Evolutionary conservation across 495 filamentous ascomycete species (phyloP).

Genomic region (Melanomma pulvis-pyrius): DNA sequence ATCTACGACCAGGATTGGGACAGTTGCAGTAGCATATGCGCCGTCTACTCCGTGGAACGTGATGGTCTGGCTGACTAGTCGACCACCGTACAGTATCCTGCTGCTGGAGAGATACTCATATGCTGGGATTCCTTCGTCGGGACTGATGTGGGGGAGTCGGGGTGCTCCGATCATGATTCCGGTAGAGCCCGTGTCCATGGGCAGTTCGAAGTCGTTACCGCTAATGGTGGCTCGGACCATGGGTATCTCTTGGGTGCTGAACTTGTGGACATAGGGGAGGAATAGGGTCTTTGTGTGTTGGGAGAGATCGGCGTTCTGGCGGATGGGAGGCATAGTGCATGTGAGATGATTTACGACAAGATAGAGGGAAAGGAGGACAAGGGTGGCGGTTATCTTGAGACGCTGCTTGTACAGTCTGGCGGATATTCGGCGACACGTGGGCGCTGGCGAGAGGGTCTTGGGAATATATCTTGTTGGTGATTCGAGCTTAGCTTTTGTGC

Average conservation of each 20-base stretch:
- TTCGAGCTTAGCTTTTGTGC: background rate
- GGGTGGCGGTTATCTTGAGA: background rate
- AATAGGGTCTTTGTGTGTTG: conserved; percentile 16
- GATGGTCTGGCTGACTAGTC: conserved; percentile 21
- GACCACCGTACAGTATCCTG: conserved; percentile 21
- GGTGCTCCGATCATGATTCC: conserved; percentile 30
- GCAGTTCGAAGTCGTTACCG: conserved; percentile 17
- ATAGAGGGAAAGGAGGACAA: background rate
- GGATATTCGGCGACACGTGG: background rate
- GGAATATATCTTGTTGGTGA: background rate
- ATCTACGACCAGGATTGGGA: conserved; percentile 30
- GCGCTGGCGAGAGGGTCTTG: background rate
- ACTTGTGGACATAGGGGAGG: conserved; percentile 19
- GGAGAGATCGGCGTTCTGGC: background rate
- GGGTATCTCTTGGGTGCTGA: conserved; percentile 6
- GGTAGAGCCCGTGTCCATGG: conserved; percentile 31
- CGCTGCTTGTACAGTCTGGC: background rate
- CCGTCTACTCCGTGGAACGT: conserved; percentile 17
- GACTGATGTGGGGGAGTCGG: conserved; percentile 13
- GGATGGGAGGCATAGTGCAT: background rate
- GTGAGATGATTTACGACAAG: background rate
- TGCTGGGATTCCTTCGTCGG: background rate
- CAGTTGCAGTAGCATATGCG: conserved; percentile 7
- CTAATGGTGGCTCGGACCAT: conserved; percentile 14
- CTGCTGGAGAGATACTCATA: conserved; percentile 27